Base-by-base conservation (phyloP, 2,329 filamentous ascomycete species). In the Trichoderma endophyticum region DNA sequence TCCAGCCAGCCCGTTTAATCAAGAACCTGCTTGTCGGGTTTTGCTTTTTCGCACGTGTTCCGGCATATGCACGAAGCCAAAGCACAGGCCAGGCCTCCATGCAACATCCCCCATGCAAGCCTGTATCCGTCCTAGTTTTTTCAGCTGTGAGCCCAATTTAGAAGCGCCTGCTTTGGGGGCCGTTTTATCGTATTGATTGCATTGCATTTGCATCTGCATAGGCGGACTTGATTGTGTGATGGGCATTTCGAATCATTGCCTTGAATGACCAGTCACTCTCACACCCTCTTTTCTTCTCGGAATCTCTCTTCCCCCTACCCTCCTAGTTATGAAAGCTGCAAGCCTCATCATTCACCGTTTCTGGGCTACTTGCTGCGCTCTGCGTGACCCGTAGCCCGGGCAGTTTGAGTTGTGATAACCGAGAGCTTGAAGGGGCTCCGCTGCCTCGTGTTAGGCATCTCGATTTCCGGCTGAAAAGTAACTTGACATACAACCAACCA, bases 121-220 rank as follows among this genome's bases (percentile, higher is more conserved):
- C 63, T 66, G 36, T 48, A 32, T 71, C 62, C 60, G 62, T 67
- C 30, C 60, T 67, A 67, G 70, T 59, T 71, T 67, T 59, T 71
- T 71, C 70, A 71, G 70, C 70, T 67, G 12, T 51, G 48, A n/a
- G 48, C 70, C 70, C 51, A 67, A 65, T 67, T 56, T 71, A 71
- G 70, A 59, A 71, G 32, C 30, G 24, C 39, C 59, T 54, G 39
- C 9, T n/a, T 51, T 54, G 48, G 48, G 48, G 48, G 48, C 48
- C 21, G 48, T 54, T 54, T 54, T 48, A 48, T 51, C n/a, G 43
- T 51, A 51, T 51, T 51, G 43, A 51, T 51, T 51, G 43, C 43
- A 51, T 51, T 51, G 48, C 43, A 51, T 51, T 51, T 54, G 48
- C 48, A 54, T 48, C 15, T n/a, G 43, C 36, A 39, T 48, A 21